Evolutionary conservation across 2,329 filamentous ascomycete genomes (phyloP).

Genomic region (Colletotrichum lindemuthianum): DNA sequence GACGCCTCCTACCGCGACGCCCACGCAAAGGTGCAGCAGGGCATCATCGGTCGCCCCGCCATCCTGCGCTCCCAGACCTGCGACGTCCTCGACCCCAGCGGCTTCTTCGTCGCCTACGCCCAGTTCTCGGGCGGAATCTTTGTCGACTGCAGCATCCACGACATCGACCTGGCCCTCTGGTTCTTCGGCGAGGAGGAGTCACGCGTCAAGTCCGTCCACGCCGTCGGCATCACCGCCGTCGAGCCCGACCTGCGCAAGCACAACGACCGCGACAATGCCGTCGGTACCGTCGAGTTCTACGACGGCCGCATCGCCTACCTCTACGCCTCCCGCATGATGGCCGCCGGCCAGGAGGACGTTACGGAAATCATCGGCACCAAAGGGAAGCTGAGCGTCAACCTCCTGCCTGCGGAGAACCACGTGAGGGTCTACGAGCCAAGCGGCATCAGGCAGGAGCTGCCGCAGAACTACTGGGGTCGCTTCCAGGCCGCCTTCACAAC

Average conservation of each 20-base stretch:
- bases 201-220: slow-evolving; percentile 44
- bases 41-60: slow-evolving; percentile 67
- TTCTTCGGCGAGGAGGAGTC: slow-evolving; percentile 45
- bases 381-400: slow-evolving; percentile 71
- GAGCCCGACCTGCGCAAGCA: slow-evolving; percentile 46
- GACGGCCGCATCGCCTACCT: slow-evolving; percentile 72
- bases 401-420: slow-evolving; percentile 63
- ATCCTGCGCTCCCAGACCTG: slow-evolving; percentile 74
- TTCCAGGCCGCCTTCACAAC: slow-evolving; percentile 72
- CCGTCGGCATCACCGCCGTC: slow-evolving; percentile 46
- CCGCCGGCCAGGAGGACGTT: slow-evolving; percentile 72
- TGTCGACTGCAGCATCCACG: slow-evolving; percentile 77
- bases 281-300: slow-evolving; percentile 71
- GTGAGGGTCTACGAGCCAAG: slow-evolving; percentile 63
- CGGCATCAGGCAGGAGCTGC: slow-evolving; percentile 69
- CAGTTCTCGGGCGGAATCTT: slow-evolving; percentile 75
- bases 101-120: slow-evolving; percentile 76
- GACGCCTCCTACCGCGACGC: slow-evolving; percentile 73
- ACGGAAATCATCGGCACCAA: slow-evolving; percentile 75
- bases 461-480: slow-evolving; percentile 69
- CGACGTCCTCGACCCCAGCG: slow-evolving; percentile 71
- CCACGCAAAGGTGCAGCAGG: slow-evolving; percentile 59
- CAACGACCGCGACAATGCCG: slow-evolving; percentile 45
- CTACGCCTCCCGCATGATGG: slow-evolving; percentile 73
- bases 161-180: slow-evolving; percentile 59